Conservation (phyloP, 805 yeast species). For the Saccharomycopsis capsularis region DNA sequence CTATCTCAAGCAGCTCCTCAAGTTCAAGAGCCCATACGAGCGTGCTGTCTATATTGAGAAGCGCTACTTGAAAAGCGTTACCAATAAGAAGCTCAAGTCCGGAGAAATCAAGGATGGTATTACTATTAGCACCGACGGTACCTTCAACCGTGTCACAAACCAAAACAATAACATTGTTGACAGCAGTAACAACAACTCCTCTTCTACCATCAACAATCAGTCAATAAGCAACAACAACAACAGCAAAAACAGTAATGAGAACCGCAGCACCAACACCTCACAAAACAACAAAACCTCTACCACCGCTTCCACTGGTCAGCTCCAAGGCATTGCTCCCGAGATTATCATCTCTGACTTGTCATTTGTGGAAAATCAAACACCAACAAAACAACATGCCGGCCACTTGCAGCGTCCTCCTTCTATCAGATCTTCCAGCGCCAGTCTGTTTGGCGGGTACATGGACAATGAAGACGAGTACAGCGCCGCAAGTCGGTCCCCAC, state of each 20-base stretch:
- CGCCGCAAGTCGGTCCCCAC: neutral
- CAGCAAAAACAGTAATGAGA: neutral
- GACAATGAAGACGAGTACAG: neutral
- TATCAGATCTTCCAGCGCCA: neutral
- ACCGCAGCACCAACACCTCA: neutral
- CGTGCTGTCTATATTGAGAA: constrained; percentile 16
- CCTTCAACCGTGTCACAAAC: neutral
- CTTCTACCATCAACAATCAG: neutral
- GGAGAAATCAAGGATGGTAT: neutral
- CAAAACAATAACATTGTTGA: constrained; percentile 2
- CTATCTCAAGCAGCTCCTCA: constrained; percentile 12
- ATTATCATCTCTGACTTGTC: constrained; percentile 7
- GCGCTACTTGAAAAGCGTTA: constrained; percentile 3
- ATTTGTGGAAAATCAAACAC: neutral
- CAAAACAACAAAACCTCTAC: neutral
- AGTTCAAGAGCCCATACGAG: constrained; percentile 11
- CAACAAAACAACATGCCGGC: neutral
- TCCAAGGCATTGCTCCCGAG: constrained; percentile 15
- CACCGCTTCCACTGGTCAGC: neutral
- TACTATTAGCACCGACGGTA: constrained; percentile 1
- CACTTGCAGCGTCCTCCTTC: neutral
- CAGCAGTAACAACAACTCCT: constrained; percentile 5
- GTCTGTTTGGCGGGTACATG: neutral
- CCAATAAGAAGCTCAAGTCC: neutral
- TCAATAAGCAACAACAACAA: neutral